Evolutionary conservation across 169 alveolate genomes (phyloP).

Genomic region (Eimeria sp.): DNA sequence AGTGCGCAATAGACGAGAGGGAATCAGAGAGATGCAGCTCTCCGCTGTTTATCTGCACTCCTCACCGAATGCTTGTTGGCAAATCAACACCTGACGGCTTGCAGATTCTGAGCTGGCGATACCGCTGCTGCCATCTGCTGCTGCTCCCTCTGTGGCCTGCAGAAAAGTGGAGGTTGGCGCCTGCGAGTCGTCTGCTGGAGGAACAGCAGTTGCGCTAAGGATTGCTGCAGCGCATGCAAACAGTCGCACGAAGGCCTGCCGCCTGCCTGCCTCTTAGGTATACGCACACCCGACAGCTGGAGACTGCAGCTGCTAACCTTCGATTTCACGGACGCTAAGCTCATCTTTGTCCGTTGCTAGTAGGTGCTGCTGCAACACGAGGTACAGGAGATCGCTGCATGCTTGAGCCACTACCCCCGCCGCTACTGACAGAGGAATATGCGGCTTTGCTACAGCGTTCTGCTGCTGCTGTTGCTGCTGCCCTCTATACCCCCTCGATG

Average conservation of each 20-base stretch:
- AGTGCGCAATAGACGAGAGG: neutral
- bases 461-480: slow-evolving; percentile 19
- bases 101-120: neutral
- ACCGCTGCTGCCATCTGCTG: neutral
- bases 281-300: neutral
- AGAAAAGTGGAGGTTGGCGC: neutral
- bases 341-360: neutral
- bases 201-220: neutral
- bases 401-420: slow-evolving; percentile 58
- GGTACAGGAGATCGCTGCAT: neutral
- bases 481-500: neutral
- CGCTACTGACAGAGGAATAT: neutral
- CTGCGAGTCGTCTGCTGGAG: neutral
- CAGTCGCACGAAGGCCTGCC: neutral
- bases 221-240: slow-evolving; percentile 24
- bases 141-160: slow-evolving; percentile 23
- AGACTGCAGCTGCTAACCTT: slow-evolving; percentile 16
- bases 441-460: neutral
- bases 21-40: no score
- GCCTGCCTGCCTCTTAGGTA: neutral
- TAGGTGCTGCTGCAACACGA: slow-evolving; percentile 14
- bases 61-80: slow-evolving; percentile 53
- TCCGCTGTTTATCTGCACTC: no score
- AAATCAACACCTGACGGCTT: neutral
- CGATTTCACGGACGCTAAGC: neutral